A percentile compares a stretch with the other conserved stretches of the same genome.
These are phyloP conservation scores for Rhododendron vialii DNA, from an alignment of 148 eudicot species.

Conservation along the genomic window DNA sequence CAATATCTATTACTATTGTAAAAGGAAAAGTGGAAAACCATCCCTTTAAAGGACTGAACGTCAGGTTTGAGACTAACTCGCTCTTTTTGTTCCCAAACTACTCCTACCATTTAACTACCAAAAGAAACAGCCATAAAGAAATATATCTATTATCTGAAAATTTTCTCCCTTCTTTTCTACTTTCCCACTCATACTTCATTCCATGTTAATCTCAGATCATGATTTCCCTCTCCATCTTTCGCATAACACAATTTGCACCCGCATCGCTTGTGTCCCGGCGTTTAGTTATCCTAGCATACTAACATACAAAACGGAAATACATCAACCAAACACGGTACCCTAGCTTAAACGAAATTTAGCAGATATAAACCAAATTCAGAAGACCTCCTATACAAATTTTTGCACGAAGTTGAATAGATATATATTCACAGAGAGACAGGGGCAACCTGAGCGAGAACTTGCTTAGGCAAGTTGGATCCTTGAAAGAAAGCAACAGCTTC, in stretches of 20 bases:
- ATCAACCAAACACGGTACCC: not conserved
- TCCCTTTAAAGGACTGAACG: not conserved
- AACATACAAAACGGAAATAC: not conserved
- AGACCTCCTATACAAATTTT: not conserved
- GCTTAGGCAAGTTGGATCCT: slow-evolving; percentile 80
- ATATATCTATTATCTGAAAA: not conserved
- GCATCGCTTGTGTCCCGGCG: not conserved
- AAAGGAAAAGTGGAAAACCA: not conserved
- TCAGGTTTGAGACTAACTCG: not conserved
- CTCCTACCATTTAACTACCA: not conserved
- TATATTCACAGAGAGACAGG: not conserved
- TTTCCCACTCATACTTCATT: not conserved
- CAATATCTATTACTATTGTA: not conserved
- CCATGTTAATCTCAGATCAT: not conserved
- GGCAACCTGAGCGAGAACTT: slow-evolving; percentile 83
- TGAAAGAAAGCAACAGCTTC: slow-evolving; percentile 89
- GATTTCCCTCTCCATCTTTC: not conserved
- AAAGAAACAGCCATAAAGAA: not conserved
- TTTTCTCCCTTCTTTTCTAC: not conserved
- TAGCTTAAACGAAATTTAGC: not conserved
- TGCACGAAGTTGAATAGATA: too few species aligned
- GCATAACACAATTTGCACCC: not conserved
- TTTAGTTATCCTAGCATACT: not conserved
- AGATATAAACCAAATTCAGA: not conserved
- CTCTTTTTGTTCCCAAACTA: not conserved